Evolutionary conservation across 1,139 yeast species (phyloP).

Genomic region (Lodderomyces parapsilosis): DNA sequence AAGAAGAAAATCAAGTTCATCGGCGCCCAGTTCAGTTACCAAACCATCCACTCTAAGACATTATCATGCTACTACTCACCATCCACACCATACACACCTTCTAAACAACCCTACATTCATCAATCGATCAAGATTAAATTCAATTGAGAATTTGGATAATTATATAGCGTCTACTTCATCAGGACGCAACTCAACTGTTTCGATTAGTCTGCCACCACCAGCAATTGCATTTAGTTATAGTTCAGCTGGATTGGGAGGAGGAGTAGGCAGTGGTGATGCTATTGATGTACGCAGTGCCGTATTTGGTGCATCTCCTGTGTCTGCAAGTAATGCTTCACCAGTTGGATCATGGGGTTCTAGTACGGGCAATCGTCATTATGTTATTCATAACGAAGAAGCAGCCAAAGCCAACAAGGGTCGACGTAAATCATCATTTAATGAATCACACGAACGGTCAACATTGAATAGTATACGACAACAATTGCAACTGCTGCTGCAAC

Average conservation of each 20-base stretch:
- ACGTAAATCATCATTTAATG: slow-evolving; percentile 46
- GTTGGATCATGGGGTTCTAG: slow-evolving; percentile 2
- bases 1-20: slow-evolving; percentile 11
- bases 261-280: slow-evolving; percentile 5
- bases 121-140: slow-evolving; percentile 39
- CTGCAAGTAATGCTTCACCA: slow-evolving; percentile 7
- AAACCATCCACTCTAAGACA: slow-evolving; percentile 17
- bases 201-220: slow-evolving; percentile 40
- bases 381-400: slow-evolving; percentile 9
- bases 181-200: slow-evolving; percentile 37
- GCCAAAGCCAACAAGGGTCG: slow-evolving; percentile 21
- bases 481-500: not conserved
- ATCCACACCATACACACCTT: slow-evolving; percentile 13
- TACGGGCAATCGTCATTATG: not conserved
- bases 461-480: slow-evolving; percentile 19
- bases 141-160: slow-evolving; percentile 44
- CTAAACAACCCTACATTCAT: slow-evolving; percentile 10
- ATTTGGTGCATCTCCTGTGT: not conserved
- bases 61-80: slow-evolving; percentile 12
- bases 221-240: slow-evolving; percentile 18
- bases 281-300: not conserved
- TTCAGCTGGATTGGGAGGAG: not conserved
- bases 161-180: slow-evolving; percentile 38
- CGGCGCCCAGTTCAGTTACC: slow-evolving; percentile 15
- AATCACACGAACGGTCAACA: slow-evolving; percentile 43